These are phyloP conservation scores for Sistotremastrum niveocremeum DNA, from an alignment of 768 basidiomycete genomes.

Conservation along the genomic window DNA sequence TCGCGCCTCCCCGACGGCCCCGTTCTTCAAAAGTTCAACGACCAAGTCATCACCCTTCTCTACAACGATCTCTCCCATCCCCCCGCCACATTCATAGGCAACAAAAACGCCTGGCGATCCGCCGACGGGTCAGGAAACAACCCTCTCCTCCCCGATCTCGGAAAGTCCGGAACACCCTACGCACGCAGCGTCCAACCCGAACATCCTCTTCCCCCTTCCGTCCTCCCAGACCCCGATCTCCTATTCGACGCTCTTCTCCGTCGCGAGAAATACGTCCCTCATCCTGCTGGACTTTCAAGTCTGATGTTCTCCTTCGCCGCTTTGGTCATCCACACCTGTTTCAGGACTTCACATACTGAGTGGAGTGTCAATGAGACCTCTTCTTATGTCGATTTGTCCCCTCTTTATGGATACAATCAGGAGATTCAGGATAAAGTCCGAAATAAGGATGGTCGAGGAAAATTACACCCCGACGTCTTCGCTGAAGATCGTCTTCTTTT, in stretches of 20 bases:
- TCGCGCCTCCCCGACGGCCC: constrained; percentile 29
- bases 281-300: constrained; percentile 58
- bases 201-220: constrained; percentile 25
- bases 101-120: constrained; percentile 31
- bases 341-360: constrained; percentile 39
- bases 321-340: constrained; percentile 60
- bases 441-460: constrained; percentile 50
- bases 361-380: constrained; percentile 46
- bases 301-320: constrained; percentile 73
- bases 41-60: constrained; percentile 25
- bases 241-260: constrained; percentile 60
- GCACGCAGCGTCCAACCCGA: constrained; percentile 31
- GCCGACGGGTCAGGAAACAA: constrained; percentile 27
- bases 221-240: constrained; percentile 50
- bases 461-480: constrained; percentile 54
- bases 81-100: constrained; percentile 23
- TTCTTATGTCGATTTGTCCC: constrained; percentile 65
- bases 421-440: constrained; percentile 35
- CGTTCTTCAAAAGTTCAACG: constrained; percentile 10
- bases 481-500: constrained; percentile 49
- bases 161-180: constrained; percentile 23
- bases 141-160: constrained; percentile 17
- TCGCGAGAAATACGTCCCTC: constrained; percentile 27
- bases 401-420: constrained; percentile 54
- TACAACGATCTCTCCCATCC: constrained; percentile 77